phyloP scores from a whole-genome alignment of 495 filamentous ascomycete genomes.

The Daldinia decipiens region DNA sequence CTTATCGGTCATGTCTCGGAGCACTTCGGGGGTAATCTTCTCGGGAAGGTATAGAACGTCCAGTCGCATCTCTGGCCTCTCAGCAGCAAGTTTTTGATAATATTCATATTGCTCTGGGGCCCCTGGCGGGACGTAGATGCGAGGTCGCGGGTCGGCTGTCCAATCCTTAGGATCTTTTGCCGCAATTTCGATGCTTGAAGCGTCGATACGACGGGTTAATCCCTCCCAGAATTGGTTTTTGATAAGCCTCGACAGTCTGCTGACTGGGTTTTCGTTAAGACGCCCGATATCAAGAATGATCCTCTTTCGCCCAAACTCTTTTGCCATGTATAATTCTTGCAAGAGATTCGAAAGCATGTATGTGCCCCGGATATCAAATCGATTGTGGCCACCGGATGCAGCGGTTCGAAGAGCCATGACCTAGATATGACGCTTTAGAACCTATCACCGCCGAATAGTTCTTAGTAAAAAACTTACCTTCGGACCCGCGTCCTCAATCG shows the following conservation, averaged over 20 bases:
- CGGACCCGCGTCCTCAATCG: constrained; percentile 92
- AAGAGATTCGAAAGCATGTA: constrained; percentile 96
- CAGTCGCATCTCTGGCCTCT: constrained; percentile 80
- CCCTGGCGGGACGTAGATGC: constrained; percentile 91
- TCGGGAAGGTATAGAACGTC: constrained; percentile 83
- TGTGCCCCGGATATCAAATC: constrained; percentile 87
- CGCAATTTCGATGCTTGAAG: constrained; percentile 83
- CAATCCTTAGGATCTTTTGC: constrained; percentile 91
- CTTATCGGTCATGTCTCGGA: constrained; percentile 76
- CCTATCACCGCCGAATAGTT: not conserved
- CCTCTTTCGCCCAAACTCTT: constrained; percentile 82
- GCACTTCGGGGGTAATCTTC: constrained; percentile 78
- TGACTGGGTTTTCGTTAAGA: constrained; percentile 91
- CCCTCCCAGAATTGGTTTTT: constrained; percentile 89
- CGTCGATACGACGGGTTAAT: constrained; percentile 88
- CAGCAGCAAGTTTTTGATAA: constrained; percentile 77
- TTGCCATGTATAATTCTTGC: constrained; percentile 90
- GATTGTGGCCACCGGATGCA: constrained; percentile 84
- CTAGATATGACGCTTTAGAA: constrained; percentile 50
- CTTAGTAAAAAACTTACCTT: constrained; percentile 69
- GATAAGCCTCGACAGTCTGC: constrained; percentile 85
- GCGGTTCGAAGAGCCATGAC: constrained; percentile 83
- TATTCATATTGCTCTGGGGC: constrained; percentile 89
- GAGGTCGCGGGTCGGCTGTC: constrained; percentile 83
- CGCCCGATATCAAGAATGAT: constrained; percentile 88